A percentile compares a stretch with the other conserved stretches of the same genome.
Conservation (phyloP, 2,329 filamentous ascomycete genomes). For the Trichoderma sp. region DNA sequence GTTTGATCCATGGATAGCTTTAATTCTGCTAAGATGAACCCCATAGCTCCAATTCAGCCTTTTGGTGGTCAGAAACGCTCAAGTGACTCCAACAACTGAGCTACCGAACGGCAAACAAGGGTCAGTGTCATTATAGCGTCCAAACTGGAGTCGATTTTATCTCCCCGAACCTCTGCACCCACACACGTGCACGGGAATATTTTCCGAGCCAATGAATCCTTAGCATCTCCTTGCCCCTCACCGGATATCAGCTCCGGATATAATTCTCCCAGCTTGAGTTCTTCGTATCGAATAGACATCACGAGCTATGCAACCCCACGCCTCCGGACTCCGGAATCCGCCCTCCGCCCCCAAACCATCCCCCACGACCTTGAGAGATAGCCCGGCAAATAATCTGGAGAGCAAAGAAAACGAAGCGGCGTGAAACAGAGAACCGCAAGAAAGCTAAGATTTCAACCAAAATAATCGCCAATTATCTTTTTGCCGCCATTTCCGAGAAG, state of each 20-base stretch:
- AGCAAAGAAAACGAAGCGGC: not conserved
- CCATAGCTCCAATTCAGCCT: not conserved
- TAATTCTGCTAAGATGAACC: not conserved
- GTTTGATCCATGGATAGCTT: not conserved
- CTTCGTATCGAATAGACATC: not conserved
- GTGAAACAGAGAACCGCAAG: not conserved
- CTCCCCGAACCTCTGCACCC: not conserved
- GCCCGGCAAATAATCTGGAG: not conserved
- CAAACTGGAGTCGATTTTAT: not conserved
- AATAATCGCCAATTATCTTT: not conserved
- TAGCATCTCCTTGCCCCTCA: not conserved
- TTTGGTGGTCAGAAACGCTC: not conserved
- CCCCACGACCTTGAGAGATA: not conserved
- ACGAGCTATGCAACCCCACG: not conserved
- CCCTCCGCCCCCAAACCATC: not conserved
- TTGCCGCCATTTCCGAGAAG: not conserved
- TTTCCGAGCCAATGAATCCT: not conserved
- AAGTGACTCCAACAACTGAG: not conserved
- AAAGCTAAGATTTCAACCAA: not conserved
- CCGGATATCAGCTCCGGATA: conserved; percentile 5
- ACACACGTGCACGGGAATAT: not conserved
- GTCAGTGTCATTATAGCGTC: not conserved
- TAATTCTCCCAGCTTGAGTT: not conserved
- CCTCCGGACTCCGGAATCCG: not conserved
- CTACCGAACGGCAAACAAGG: not conserved